Percentiles rank a stretch among this genome's conserved stretches.
Conservation (phyloP, 2,329 filamentous ascomycete genomes). For the Metarhizium rileyi region DNA sequence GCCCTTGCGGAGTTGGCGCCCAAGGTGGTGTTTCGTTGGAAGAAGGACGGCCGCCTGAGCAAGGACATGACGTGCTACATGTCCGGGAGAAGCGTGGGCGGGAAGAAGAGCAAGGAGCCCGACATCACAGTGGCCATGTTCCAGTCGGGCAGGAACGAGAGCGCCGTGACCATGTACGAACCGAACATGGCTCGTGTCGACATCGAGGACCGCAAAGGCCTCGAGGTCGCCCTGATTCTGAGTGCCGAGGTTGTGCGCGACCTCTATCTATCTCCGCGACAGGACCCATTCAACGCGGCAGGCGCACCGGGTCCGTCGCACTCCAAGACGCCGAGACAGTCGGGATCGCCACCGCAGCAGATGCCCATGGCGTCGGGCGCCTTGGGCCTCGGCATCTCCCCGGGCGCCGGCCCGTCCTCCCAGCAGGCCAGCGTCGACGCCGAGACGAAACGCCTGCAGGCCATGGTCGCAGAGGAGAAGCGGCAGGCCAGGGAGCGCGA, state of each 20-base stretch:
- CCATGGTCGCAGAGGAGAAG: constrained; percentile 40
- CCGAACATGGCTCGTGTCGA: constrained; percentile 85
- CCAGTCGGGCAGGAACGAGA: constrained; percentile 56
- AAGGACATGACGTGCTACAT: constrained; percentile 86
- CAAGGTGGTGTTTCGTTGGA: constrained; percentile 79
- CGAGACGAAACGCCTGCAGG: constrained; percentile 65
- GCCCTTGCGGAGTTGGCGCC: constrained; percentile 45
- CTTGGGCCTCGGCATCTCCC: constrained; percentile 17
- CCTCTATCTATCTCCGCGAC: constrained; percentile 52
- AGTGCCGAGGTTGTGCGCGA: constrained; percentile 56
- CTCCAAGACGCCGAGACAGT: constrained; percentile 2
- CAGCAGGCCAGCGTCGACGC: constrained; percentile 47
- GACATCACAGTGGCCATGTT: constrained; percentile 93
- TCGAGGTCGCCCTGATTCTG: constrained; percentile 70
- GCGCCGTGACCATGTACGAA: constrained; percentile 73
- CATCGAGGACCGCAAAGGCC: constrained; percentile 84
- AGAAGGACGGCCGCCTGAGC: constrained; percentile 73
- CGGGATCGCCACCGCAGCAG: constrained; percentile 17
- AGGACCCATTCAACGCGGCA: constrained; percentile 70
- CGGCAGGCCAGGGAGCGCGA: constrained; percentile 46
- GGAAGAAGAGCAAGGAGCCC: constrained; percentile 81
- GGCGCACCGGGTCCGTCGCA: constrained; percentile 21
- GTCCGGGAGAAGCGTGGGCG: constrained; percentile 64
- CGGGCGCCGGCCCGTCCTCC: constrained; percentile 6
- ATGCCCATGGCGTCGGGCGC: constrained; percentile 27